phyloP scores from a whole-genome alignment of 2,329 filamentous ascomycete species.

The Gremmenia infestans region DNA sequence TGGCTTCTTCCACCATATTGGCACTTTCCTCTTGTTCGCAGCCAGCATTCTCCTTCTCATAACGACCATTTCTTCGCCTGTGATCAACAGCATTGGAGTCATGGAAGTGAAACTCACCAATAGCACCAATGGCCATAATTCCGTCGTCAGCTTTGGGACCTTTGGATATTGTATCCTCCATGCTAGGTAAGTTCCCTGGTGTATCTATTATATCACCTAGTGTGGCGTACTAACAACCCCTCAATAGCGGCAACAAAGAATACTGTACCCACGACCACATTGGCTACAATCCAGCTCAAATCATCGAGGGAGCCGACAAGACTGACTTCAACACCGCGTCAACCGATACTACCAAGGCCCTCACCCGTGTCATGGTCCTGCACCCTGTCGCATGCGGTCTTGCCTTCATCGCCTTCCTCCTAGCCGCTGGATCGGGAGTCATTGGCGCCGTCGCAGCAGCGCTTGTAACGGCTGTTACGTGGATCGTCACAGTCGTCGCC shows the following conservation, averaged over 20 bases:
- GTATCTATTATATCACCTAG: background rate
- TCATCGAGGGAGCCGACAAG: conserved; percentile 37
- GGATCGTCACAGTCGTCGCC: conserved; percentile 43
- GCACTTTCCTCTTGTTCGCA: conserved; percentile 52
- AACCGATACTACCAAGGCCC: conserved; percentile 40
- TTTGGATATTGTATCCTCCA: conserved; percentile 52
- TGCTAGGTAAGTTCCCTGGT: background rate
- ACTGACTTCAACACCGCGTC: conserved; percentile 38
- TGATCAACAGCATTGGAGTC: conserved; percentile 50
- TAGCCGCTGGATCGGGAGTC: conserved; percentile 47
- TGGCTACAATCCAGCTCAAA: conserved; percentile 50
- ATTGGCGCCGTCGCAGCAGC: conserved; percentile 48
- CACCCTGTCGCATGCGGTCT: conserved; percentile 56
- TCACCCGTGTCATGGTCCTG: conserved; percentile 57
- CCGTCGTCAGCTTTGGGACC: conserved; percentile 48
- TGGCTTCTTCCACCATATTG: conserved; percentile 47
- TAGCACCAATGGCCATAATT: conserved; percentile 31
- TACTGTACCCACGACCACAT: conserved; percentile 44
- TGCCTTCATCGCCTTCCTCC: conserved; percentile 53
- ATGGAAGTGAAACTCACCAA: conserved; percentile 45
- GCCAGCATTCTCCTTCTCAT: conserved; percentile 53
- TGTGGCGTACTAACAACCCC: background rate
- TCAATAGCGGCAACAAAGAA: conserved; percentile 33
- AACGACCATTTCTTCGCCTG: conserved; percentile 53
- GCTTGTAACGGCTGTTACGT: conserved; percentile 44